These are phyloP conservation scores for Pogostemon cablin DNA, from an alignment of 257 asterid species.

Conservation along the genomic window DNA sequence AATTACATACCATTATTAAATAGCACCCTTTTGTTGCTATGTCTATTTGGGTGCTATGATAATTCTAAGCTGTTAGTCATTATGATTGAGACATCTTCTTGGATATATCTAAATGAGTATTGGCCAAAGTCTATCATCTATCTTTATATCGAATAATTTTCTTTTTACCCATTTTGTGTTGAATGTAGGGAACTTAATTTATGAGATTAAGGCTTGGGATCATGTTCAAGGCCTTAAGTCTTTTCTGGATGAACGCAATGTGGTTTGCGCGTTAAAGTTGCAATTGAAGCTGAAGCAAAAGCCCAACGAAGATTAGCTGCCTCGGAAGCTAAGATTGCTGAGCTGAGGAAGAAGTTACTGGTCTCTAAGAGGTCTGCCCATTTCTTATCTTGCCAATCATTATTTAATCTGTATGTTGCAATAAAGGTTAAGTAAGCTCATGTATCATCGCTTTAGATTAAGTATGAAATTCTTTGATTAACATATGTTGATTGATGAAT, in stretches of 20 bases:
- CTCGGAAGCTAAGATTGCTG: slow-evolving; percentile 91
- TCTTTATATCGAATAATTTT: slow-evolving; percentile 3
- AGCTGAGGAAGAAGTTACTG: slow-evolving; percentile 77
- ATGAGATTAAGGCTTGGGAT: slow-evolving; percentile 90
- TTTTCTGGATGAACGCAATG: slow-evolving; percentile 81
- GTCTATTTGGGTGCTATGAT: too few species aligned
- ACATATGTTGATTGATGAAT: too few species aligned
- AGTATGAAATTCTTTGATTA: too few species aligned
- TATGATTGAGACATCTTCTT: slow-evolving; percentile 20
- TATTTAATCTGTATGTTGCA: background rate
- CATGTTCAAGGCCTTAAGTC: slow-evolving; percentile 73
- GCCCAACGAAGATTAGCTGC: slow-evolving; percentile 94
- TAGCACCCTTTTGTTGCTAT: slow-evolving; percentile 15
- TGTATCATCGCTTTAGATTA: too few species aligned
- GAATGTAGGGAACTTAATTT: slow-evolving; percentile 65
- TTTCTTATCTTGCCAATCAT: slow-evolving; percentile 22
- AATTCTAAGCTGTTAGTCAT: slow-evolving; percentile 8
- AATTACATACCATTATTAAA: slow-evolving; percentile 12
- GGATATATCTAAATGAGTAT: too few species aligned
- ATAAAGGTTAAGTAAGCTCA: slow-evolving; percentile 11
- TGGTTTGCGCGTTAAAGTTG: slow-evolving; percentile 89
- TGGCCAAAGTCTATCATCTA: too few species aligned
- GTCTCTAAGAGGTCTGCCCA: slow-evolving; percentile 77
- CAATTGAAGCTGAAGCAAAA: slow-evolving; percentile 94
- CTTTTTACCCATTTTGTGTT: slow-evolving; percentile 29